Base-by-base conservation (phyloP, 202 grass and related monocot species). In the Setaria viridis region DNA sequence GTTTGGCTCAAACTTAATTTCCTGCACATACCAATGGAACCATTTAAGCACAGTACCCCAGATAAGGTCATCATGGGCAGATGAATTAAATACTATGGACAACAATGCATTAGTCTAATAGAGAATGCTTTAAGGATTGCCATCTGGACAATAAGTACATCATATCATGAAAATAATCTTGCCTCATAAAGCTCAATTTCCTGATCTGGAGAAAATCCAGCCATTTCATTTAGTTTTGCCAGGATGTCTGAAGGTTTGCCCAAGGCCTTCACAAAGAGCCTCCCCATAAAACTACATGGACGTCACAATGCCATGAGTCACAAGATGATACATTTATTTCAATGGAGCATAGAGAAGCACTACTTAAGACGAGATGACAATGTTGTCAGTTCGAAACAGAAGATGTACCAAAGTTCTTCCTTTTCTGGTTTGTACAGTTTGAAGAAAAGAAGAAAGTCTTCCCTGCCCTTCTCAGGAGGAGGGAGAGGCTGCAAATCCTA, bases 381-480 rank as follows among this genome's bases (percentile, higher is more conserved):
- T 76, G 11, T 37, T 29, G 14, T 46, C 55, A 84, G 3, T 71
- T 73, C 13, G 63, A 81, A 81, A 81, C 42, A 85, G 51, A 73
- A 85, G 21, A 72, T 45, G 70, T 94, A 99, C 96, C 93, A 41
- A 82, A 96, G 72, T 67, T 92, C 80, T 89, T 93, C 84, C 87
- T 93, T 96, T 73, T 94, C 93, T 13, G 91, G 90, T 46, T 94
- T 88, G 80, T 94, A 99, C 67, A 96, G 88, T 84, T 98, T 98
- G 87, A 98, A 98, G 70, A 93, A 98, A 82, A 98, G 90, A 77
- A 99, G 86, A 79, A 99, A 93, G 59, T 99, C 91, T 73, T 94
- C 96, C 82, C 91, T 94, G 62, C 85, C 73, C 89, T 94, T 99
- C 81, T 88, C 86, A 82, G 91, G 91, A 80, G 83, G 89, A 87